Conservation (phyloP, 1,139 yeast species). For the Casaregolazyma lundiana region DNA sequence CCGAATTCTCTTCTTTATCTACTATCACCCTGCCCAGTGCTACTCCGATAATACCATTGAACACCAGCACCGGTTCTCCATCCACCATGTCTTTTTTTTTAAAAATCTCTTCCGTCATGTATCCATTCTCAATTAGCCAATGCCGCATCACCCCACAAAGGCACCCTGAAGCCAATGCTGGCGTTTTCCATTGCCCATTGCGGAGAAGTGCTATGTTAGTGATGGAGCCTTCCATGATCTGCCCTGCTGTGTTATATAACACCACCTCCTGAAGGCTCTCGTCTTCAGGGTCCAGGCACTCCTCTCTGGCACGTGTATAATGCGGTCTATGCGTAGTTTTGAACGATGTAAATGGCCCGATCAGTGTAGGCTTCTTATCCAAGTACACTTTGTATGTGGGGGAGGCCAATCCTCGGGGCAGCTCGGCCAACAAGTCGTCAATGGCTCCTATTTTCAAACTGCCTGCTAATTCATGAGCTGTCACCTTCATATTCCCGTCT, state of each 20-base stretch:
- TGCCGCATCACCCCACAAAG: conserved; percentile 80
- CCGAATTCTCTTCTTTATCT: too few species aligned
- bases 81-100: conserved; percentile 41
- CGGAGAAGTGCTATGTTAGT: conserved; percentile 70
- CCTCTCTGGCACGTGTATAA: conserved; percentile 58
- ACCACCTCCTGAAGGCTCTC: conserved; percentile 56
- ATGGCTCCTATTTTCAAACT: background rate
- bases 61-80: conserved; percentile 66
- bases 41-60: conserved; percentile 84
- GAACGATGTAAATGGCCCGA: conserved; percentile 79
- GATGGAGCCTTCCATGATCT: conserved; percentile 79
- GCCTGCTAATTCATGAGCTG: conserved; percentile 42
- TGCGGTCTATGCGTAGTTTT: conserved; percentile 73
- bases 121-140: conserved; percentile 51
- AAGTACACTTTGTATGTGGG: conserved; percentile 56
- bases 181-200: conserved; percentile 69
- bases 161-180: conserved; percentile 71
- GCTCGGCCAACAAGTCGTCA: conserved; percentile 39
- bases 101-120: conserved; percentile 54
- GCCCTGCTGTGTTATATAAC: conserved; percentile 54
- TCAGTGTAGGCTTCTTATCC: conserved; percentile 49
- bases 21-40: conserved; percentile 53
- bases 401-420: conserved; percentile 24
- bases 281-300: conserved; percentile 37
- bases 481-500: conserved; percentile 49